Evolutionary conservation across 1,139 yeast species (phyloP), one percentile per base, ranked within the genome.

Genomic region (Saccharomyces pastorianus): DNA sequence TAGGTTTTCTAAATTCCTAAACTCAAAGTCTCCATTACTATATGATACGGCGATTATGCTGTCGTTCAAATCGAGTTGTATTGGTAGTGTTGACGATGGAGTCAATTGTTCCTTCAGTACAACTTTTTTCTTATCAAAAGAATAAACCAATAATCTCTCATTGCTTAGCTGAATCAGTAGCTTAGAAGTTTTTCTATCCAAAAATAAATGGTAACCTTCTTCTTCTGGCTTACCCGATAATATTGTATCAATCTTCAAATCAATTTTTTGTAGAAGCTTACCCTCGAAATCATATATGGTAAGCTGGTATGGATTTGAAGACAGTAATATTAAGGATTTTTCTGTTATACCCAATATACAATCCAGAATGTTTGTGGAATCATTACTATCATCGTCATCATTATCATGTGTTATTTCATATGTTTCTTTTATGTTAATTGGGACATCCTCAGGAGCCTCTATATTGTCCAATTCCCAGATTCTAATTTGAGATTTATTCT

Each of bases 291-390:
- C 63, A 53, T 66, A 66, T 20, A 68, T 65, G 4, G 59, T 57
- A 32, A 67, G 51, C 34, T 62, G 59, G 41, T 55, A 58, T 20
- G 68, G 66, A 27, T 61, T 56, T 8, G 49, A 52, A 38, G 60
- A 56, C 14, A 67, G 51, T 2, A 62, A 60, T 29, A 68, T 61
- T 20, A 68, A 57, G 8, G 70, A 65, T 54, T 66, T 67, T 47
- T 68, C 71, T 4, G 71, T 68, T 51, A 68, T 64, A 3, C 71
- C 71, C 6, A 67, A 56, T 20, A 61, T 59, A 13, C 59, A 60
- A 47, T 58, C 61, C 31, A 55, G 27, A n/a, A 62, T 48, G 8
- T 49, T 47, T 41, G 48, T 44, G 17, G 38, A n/a, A 25, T 47
- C 42, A 32, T 50, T 42, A 47, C 49, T 38, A 50, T 42, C 28